These are phyloP conservation scores for Leccinum griseonigrum DNA, from an alignment of 1,284 basidiomycete genomes.

Conservation along the genomic window DNA sequence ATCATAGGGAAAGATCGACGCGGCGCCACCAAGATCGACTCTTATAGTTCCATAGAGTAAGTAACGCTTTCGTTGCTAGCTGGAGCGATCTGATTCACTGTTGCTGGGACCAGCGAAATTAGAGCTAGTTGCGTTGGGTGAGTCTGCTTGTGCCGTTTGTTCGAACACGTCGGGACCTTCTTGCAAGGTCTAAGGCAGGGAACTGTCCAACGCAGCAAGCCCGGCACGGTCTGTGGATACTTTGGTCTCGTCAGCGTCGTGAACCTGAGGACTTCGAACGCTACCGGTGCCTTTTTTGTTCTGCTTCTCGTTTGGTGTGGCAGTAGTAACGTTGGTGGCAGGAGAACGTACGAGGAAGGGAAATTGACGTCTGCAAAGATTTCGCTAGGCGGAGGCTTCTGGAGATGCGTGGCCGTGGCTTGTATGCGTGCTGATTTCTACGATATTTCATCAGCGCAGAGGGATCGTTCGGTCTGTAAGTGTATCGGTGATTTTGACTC, in stretches of 20 bases:
- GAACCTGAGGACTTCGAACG: not conserved
- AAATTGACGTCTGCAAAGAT: not conserved
- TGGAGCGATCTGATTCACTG: not conserved
- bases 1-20: not conserved
- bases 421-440: constrained; percentile 22
- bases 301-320: not conserved
- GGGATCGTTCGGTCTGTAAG: constrained; percentile 28
- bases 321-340: not conserved
- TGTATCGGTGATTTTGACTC: not conserved
- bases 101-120: not conserved
- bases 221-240: not conserved
- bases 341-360: not conserved
- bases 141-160: not conserved
- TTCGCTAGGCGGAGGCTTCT: not conserved
- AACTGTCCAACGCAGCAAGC: not conserved
- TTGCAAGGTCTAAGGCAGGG: not conserved
- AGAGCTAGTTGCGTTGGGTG: not conserved
- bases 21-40: not conserved
- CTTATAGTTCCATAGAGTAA: not conserved
- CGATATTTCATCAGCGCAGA: constrained; percentile 29
- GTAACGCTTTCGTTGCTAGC: not conserved
- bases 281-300: not conserved
- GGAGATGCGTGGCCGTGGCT: not conserved
- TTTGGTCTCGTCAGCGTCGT: not conserved
- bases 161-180: not conserved